phyloP scores from a whole-genome alignment of 331 rosid genomes.

The Quercus lobata region DNA sequence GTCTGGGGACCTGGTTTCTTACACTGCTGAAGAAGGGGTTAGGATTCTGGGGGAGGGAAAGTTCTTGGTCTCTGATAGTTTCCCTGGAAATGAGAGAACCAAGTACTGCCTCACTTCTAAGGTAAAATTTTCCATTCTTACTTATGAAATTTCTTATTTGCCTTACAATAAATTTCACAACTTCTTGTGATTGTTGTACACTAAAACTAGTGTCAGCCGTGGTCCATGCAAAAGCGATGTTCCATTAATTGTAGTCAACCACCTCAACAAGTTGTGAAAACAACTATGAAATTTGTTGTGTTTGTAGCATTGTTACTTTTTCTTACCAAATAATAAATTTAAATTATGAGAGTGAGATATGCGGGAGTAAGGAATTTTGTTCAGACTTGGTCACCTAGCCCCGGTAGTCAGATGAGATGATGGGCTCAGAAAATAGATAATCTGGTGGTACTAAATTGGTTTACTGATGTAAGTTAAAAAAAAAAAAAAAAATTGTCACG shows the following conservation, averaged over 20 bases:
- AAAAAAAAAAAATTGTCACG: background rate
- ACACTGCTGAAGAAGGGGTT: conserved; percentile 92
- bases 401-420: background rate
- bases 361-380: background rate
- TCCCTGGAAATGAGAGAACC: conserved; percentile 97
- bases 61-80: conserved; percentile 93
- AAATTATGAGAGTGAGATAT: background rate
- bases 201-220: no score
- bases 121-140: conserved; percentile 43
- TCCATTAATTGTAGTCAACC: no score
- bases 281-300: no score
- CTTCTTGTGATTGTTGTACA: no score
- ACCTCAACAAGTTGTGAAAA: no score
- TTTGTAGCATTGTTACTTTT: no score
- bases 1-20: conserved; percentile 94
- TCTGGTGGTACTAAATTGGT: background rate
- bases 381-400: background rate
- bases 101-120: conserved; percentile 98
- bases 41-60: conserved; percentile 97
- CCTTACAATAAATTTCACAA: background rate
- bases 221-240: no score
- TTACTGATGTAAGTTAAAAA: background rate
- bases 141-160: background rate
- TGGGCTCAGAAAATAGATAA: background rate
- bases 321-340: background rate